These are phyloP conservation scores for Epichloe sp. DNA, from an alignment of 2,329 filamentous ascomycete genomes.

Conservation along the genomic window DNA sequence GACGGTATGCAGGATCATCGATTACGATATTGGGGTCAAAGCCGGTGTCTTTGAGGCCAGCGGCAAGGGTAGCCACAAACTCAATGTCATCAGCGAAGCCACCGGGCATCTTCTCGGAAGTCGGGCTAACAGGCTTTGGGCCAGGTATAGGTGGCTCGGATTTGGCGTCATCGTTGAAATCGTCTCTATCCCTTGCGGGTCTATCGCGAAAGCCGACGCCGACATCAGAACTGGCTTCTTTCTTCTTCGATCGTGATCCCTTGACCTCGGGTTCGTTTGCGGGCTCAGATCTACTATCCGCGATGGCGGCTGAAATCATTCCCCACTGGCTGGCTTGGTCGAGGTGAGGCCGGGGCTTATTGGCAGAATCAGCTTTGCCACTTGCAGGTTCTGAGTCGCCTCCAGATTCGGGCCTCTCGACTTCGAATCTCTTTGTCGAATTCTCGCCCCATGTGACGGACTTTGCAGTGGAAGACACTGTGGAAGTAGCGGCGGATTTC, in stretches of 20 bases:
- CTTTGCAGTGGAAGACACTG: slow-evolving; percentile 30
- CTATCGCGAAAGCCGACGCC: slow-evolving; percentile 8
- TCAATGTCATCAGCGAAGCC: slow-evolving; percentile 54
- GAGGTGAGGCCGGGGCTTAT: slow-evolving; percentile 22
- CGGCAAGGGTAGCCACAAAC: slow-evolving; percentile 57
- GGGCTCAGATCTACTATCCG: slow-evolving; percentile 26
- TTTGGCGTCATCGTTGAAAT: slow-evolving; percentile 25
- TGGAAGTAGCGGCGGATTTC: slow-evolving; percentile 10
- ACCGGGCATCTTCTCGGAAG: slow-evolving; percentile 44
- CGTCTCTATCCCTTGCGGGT: slow-evolving; percentile 9
- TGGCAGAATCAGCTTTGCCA: slow-evolving; percentile 14
- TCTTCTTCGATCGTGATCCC: slow-evolving; percentile 5
- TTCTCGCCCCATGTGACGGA: slow-evolving; percentile 53
- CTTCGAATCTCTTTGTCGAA: slow-evolving; percentile 49
- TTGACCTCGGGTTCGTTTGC: slow-evolving; percentile 19
- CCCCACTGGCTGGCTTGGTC: slow-evolving; percentile 36
- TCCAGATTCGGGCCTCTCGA: slow-evolving; percentile 41
- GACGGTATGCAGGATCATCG: slow-evolving; percentile 49
- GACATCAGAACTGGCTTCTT: slow-evolving; percentile 5
- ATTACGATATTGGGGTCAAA: slow-evolving; percentile 61
- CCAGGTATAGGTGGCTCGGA: slow-evolving; percentile 39
- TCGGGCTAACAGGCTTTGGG: slow-evolving; percentile 40
- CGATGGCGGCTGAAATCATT: slow-evolving; percentile 36
- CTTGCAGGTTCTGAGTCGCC: slow-evolving; percentile 16
- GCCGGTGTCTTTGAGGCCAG: slow-evolving; percentile 53